Percentiles rank a stretch among this genome's conserved stretches.
These are phyloP conservation scores for Ascochyta fabae DNA, from an alignment of 2,329 filamentous ascomycete species.

Conservation along the genomic window DNA sequence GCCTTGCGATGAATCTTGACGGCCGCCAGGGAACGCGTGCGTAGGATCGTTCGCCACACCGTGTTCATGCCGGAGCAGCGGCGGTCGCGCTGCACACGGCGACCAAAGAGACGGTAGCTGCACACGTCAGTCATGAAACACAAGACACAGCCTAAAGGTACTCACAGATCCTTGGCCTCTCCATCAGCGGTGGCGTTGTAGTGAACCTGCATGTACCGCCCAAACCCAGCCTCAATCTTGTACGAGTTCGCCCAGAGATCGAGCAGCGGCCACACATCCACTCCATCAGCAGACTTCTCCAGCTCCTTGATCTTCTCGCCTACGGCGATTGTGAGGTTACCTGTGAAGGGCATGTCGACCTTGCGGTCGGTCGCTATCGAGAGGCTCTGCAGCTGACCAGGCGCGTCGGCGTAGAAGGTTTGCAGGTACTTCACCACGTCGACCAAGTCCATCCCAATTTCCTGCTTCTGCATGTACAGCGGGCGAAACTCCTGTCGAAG, in stretches of 20 bases:
- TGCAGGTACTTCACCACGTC: constrained; percentile 27
- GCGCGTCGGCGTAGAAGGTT: constrained; percentile 28
- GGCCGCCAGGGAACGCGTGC: constrained; percentile 26
- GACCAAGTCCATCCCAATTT: constrained; percentile 37
- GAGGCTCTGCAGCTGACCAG: constrained; percentile 7
- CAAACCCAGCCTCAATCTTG: constrained; percentile 39
- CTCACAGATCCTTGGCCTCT: constrained; percentile 42
- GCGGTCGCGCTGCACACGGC: constrained; percentile 27
- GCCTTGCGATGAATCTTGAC: constrained; percentile 31
- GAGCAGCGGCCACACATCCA: constrained; percentile 34
- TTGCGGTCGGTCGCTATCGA: neutral
- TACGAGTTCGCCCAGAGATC: constrained; percentile 39
- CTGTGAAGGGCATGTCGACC: constrained; percentile 28
- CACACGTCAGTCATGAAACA: neutral
- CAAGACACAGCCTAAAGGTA: neutral
- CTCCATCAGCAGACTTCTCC: constrained; percentile 21
- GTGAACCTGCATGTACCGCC: constrained; percentile 28
- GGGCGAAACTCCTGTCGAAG: constrained; percentile 37
- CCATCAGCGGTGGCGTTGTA: constrained; percentile 32
- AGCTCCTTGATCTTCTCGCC: constrained; percentile 16
- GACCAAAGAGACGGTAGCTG: constrained; percentile 42
- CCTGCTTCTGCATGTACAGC: constrained; percentile 30
- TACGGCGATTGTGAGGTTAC: constrained; percentile 40
- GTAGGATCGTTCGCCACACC: constrained; percentile 33
- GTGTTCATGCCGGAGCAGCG: constrained; percentile 31